Conservation (phyloP, 352 stramenopile species). For the Phytophthora agathidicida region DNA sequence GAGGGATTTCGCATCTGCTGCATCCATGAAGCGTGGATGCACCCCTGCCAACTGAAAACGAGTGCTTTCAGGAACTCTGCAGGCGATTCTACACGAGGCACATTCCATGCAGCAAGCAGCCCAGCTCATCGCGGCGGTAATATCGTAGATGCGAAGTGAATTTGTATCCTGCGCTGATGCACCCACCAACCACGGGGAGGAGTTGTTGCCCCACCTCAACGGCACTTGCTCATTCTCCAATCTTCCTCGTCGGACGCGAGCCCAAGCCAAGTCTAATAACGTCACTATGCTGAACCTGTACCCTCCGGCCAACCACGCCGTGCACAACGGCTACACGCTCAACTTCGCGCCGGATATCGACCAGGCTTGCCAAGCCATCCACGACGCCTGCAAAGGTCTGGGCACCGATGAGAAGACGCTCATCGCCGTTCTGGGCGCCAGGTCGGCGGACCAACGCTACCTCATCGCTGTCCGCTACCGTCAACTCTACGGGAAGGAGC, state of each 20-base stretch:
- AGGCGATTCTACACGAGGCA: too few species aligned
- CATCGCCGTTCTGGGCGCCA: constrained; percentile 51
- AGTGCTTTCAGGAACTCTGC: too few species aligned
- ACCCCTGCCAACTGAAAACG: too few species aligned
- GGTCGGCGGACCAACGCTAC: constrained; percentile 64
- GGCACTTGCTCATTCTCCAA: too few species aligned
- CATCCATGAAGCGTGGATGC: too few species aligned
- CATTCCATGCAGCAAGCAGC: too few species aligned
- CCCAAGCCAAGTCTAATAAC: constrained; percentile 4
- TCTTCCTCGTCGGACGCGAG: neutral
- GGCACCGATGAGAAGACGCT: constrained; percentile 67
- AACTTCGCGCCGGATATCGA: constrained; percentile 58
- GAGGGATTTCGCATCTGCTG: too few species aligned
- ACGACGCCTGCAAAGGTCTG: constrained; percentile 69
- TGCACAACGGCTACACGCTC: constrained; percentile 55
- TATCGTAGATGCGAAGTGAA: too few species aligned
- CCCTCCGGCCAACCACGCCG: constrained; percentile 64
- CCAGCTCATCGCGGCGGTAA: too few species aligned
- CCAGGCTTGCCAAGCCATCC: constrained; percentile 53
- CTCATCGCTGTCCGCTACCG: constrained; percentile 73
- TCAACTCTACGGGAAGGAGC: constrained; percentile 58
- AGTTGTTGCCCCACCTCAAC: too few species aligned
- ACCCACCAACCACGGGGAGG: too few species aligned
- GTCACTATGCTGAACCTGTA: constrained; percentile 80
- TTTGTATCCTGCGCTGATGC: too few species aligned